phyloP scores from a whole-genome alignment of 1,284 basidiomycete genomes.

The Pseudozyma sp. region DNA sequence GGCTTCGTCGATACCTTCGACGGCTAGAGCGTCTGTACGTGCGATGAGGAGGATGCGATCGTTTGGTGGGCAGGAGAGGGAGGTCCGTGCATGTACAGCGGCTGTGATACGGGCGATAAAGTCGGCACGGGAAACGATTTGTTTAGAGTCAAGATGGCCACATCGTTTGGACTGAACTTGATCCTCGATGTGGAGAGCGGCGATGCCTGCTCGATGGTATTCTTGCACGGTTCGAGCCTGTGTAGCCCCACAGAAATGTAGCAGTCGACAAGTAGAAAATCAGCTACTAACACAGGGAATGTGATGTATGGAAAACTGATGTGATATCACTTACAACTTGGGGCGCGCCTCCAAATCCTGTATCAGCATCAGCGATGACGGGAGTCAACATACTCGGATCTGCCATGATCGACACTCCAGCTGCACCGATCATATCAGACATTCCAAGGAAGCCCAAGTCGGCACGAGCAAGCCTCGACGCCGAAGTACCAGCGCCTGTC shows the following conservation, averaged over 20 bases:
- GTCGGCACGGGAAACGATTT: constrained; percentile 81
- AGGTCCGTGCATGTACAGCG: constrained; percentile 70
- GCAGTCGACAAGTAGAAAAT: too few species aligned
- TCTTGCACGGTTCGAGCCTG: constrained; percentile 76
- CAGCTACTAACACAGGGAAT: background rate
- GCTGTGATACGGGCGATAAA: constrained; percentile 81
- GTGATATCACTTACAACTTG: constrained; percentile 72
- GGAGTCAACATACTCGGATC: constrained; percentile 26
- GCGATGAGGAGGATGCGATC: constrained; percentile 82
- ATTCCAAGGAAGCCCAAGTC: constrained; percentile 84
- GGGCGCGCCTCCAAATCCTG: constrained; percentile 82
- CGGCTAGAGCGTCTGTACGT: constrained; percentile 83
- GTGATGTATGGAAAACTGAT: background rate
- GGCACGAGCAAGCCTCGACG: constrained; percentile 80
- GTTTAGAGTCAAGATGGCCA: constrained; percentile 83
- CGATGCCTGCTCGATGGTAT: constrained; percentile 79
- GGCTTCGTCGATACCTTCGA: constrained; percentile 83
- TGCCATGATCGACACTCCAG: constrained; percentile 33
- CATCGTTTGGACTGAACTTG: constrained; percentile 84
- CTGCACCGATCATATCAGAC: constrained; percentile 72
- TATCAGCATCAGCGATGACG: constrained; percentile 83
- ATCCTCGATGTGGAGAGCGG: constrained; percentile 83
- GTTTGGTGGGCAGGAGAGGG: constrained; percentile 76
- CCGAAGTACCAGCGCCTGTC: constrained; percentile 81
- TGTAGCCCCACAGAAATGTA: too few species aligned